Percentiles rank a stretch among this genome's conserved stretches.
These are phyloP conservation scores for Komagataella populi DNA, from an alignment of 805 yeast genomes.

Conservation along the genomic window DNA sequence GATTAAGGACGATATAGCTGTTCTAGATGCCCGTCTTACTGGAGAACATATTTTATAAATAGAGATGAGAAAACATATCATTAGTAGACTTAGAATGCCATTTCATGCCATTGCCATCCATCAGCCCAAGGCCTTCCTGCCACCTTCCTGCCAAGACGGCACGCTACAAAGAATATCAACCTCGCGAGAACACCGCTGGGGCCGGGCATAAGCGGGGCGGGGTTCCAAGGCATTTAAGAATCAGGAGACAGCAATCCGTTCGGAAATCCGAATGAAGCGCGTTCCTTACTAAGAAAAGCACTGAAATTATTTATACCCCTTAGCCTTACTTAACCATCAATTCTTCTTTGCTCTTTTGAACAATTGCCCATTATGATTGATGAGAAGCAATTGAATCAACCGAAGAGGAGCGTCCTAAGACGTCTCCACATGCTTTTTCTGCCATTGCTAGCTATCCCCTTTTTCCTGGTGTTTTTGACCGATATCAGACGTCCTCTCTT, in stretches of 20 bases:
- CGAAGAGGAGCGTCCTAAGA: background rate
- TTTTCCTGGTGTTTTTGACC: background rate
- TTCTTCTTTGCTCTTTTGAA: background rate
- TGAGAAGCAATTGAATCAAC: background rate
- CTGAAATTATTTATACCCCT: background rate
- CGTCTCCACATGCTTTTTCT: background rate
- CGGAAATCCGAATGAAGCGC: background rate
- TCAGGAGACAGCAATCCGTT: no score
- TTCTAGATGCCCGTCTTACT: conserved; percentile 51
- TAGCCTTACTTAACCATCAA: background rate
- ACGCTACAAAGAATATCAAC: no score
- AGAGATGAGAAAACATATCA: background rate
- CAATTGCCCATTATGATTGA: background rate
- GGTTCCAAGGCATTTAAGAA: no score
- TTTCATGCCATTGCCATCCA: background rate
- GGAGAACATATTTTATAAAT: background rate
- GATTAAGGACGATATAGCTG: conserved; percentile 72
- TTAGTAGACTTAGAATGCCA: background rate
- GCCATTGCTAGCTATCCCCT: background rate
- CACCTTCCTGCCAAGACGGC: no score
- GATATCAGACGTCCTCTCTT: background rate
- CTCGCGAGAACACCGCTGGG: no score
- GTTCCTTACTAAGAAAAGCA: background rate
- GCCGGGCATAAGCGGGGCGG: no score
- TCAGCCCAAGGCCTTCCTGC: no score